Percentiles rank a stretch among this genome's conserved stretches.
These are phyloP conservation scores for Arthrobotrys musiformis DNA, from an alignment of 2,329 filamentous ascomycete species.

Conservation along the genomic window DNA sequence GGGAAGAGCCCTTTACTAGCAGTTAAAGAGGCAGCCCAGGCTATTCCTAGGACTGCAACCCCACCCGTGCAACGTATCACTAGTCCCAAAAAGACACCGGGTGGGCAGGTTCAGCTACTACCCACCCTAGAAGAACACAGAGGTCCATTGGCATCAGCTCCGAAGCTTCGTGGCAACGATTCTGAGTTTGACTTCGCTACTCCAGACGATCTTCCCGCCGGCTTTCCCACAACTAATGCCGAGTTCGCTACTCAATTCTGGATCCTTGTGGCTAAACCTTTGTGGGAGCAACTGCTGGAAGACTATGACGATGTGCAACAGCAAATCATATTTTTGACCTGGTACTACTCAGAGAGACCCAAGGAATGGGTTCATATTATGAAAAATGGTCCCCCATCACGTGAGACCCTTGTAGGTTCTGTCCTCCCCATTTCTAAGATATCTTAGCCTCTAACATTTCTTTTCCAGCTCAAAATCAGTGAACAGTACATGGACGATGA, in stretches of 20 bases:
- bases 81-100: not conserved
- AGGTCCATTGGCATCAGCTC: not conserved
- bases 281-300: conserved; percentile 25
- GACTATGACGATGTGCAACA: conserved; percentile 30
- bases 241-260: conserved; percentile 15
- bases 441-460: not conserved
- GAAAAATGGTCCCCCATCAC: conserved; percentile 26
- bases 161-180: not conserved
- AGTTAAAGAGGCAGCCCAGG: not conserved
- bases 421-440: not conserved
- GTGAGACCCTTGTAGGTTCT: conserved; percentile 29
- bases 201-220: not conserved
- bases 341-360: conserved; percentile 13
- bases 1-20: not conserved
- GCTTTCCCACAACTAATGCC: not conserved
- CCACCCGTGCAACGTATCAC: not conserved
- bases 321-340: conserved; percentile 28
- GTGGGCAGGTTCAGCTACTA: not conserved
- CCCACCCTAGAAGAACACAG: not conserved
- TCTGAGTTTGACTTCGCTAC: not conserved
- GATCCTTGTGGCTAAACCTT: conserved; percentile 22
- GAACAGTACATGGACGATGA: not conserved
- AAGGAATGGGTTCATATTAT: conserved; percentile 32
- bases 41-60: not conserved
- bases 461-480: conserved; percentile 20